Evolutionary conservation across 2,329 filamentous ascomycete genomes (phyloP).

Genomic region (Pseudocercospora fijiensis): DNA sequence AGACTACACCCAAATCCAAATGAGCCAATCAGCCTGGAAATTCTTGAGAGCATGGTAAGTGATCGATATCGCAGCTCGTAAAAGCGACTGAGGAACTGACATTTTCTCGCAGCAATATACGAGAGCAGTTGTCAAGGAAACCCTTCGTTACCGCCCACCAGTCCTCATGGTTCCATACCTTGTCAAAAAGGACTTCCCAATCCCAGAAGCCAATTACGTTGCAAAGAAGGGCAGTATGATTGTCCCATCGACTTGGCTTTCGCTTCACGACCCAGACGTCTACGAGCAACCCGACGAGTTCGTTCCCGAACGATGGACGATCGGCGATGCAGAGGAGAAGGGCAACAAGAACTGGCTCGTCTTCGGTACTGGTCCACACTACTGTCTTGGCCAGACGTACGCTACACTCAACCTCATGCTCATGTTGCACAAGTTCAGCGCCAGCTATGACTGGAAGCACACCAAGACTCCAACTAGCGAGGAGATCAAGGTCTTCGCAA

Average conservation of each 20-base stretch:
- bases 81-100: slow-evolving; percentile 8
- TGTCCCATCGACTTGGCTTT: slow-evolving; percentile 84
- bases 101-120: slow-evolving; percentile 62
- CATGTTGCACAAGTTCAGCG: slow-evolving; percentile 36
- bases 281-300: slow-evolving; percentile 88
- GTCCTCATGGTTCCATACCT: slow-evolving; percentile 97
- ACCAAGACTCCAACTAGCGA: slow-evolving; percentile 79
- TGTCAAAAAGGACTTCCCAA: slow-evolving; percentile 91
- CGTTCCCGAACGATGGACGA: slow-evolving; percentile 85
- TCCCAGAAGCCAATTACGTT: slow-evolving; percentile 77
- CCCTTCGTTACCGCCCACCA: slow-evolving; percentile 88
- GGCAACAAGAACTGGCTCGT: slow-evolving; percentile 91
- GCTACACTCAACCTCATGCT: slow-evolving; percentile 85
- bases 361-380: slow-evolving; percentile 93
- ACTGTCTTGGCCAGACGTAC: slow-evolving; percentile 92
- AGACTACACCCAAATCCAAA: slow-evolving; percentile 31
- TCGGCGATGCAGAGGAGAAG: slow-evolving; percentile 82
- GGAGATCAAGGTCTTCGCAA: slow-evolving; percentile 97
- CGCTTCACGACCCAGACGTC: slow-evolving; percentile 87
- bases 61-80: not conserved
- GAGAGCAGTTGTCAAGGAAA: slow-evolving; percentile 85
- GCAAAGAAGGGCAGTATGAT: slow-evolving; percentile 94
- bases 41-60: slow-evolving; percentile 73
- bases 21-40: slow-evolving; percentile 66
- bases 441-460: slow-evolving; percentile 73